Percentiles rank a stretch among this genome's conserved stretches.
Evolutionary conservation across 306 rosid genomes (phyloP).

Genomic region (Pueraria montana): DNA sequence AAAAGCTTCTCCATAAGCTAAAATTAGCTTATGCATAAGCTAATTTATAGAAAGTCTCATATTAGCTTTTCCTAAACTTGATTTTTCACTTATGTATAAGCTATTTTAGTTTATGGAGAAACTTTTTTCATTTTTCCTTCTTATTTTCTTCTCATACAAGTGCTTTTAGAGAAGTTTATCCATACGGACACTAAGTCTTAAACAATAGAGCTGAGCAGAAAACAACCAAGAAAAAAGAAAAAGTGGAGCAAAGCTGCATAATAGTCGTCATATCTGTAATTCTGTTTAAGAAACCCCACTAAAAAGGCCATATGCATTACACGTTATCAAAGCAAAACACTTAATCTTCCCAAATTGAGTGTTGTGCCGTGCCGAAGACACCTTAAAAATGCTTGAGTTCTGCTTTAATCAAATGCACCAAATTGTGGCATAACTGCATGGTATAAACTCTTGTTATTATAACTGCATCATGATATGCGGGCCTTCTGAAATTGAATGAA

Average conservation of each 20-base stretch:
- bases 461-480: background rate
- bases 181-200: no score
- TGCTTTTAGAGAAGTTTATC: no score
- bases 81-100: no score
- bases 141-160: no score
- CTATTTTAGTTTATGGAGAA: no score
- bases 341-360: background rate
- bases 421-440: background rate
- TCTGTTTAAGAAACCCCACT: background rate
- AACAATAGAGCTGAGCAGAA: no score
- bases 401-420: background rate
- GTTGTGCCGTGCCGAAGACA: background rate
- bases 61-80: no score
- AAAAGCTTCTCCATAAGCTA: no score
- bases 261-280: background rate
- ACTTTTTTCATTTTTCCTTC: no score
- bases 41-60: no score
- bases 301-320: background rate
- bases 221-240: no score
- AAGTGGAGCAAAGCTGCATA: background rate
- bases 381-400: background rate
- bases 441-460: background rate
- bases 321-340: background rate
- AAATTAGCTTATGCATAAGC: no score
- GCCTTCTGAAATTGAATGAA: background rate